Conservation (phyloP, 129 eudicot species). For the Kitagawia praeruptora region DNA sequence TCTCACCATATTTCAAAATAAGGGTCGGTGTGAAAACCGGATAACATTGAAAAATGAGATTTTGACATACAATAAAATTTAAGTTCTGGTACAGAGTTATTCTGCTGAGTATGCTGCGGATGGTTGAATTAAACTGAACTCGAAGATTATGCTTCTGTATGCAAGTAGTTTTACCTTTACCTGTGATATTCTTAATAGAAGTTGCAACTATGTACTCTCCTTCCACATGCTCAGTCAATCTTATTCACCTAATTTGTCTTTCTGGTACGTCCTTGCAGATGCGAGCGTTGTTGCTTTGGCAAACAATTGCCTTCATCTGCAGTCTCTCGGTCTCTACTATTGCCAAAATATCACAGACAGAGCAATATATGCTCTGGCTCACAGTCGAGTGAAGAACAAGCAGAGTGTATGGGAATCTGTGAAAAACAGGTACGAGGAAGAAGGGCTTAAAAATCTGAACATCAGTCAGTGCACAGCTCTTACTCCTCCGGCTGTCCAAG, state of each 20-base stretch:
- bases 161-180: background rate
- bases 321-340: slow-evolving; percentile 81
- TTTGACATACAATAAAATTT: background rate
- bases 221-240: background rate
- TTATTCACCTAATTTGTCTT: background rate
- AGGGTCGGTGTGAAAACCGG: background rate
- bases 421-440: slow-evolving; percentile 46
- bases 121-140: background rate
- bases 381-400: slow-evolving; percentile 60
- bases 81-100: background rate
- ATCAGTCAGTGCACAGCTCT: slow-evolving; percentile 96
- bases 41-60: background rate
- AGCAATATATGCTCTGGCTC: slow-evolving; percentile 83
- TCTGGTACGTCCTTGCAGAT: slow-evolving; percentile 37
- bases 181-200: background rate
- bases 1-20: background rate
- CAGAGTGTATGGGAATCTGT: slow-evolving; percentile 48
- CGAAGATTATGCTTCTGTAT: background rate
- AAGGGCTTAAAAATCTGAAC: slow-evolving; percentile 78
- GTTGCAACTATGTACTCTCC: background rate
- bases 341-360: slow-evolving; percentile 81
- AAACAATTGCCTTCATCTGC: slow-evolving; percentile 65
- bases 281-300: slow-evolving; percentile 87
- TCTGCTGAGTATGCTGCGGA: background rate
- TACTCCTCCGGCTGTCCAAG: slow-evolving; percentile 97